Evolutionary conservation across 352 stramenopile species (phyloP).

Genomic region (Thraustochytrium striatum): DNA sequence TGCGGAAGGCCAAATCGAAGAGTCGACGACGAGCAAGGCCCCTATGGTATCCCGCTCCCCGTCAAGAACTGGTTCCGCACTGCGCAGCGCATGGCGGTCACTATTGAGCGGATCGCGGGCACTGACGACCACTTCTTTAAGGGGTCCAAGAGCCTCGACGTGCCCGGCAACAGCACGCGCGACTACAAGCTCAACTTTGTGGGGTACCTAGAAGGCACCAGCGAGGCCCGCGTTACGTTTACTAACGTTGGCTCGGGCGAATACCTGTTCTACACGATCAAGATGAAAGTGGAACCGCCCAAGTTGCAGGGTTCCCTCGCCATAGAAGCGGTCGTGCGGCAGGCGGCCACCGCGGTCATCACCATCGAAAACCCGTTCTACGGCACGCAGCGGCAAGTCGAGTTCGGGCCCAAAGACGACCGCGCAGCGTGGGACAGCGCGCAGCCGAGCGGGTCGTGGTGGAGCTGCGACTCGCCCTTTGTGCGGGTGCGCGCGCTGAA

Average conservation of each 20-base stretch:
- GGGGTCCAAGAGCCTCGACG: slow-evolving; percentile 65
- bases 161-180: slow-evolving; percentile 61
- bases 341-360: slow-evolving; percentile 70
- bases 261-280: slow-evolving; percentile 70
- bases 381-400: slow-evolving; percentile 38
- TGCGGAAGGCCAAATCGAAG: slow-evolving; percentile 53
- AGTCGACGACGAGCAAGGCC: slow-evolving; percentile 73
- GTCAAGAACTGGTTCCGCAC: slow-evolving; percentile 79
- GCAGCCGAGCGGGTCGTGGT: slow-evolving; percentile 70
- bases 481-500: slow-evolving; percentile 68
- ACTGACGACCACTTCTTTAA: slow-evolving; percentile 61
- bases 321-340: slow-evolving; percentile 74
- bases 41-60: slow-evolving; percentile 64
- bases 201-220: slow-evolving; percentile 71
- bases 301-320: slow-evolving; percentile 69
- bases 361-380: slow-evolving; percentile 82
- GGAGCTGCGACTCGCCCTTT: slow-evolving; percentile 65
- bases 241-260: slow-evolving; percentile 73
- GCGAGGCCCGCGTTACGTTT: slow-evolving; percentile 66
- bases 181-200: slow-evolving; percentile 81
- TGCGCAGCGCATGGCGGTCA: slow-evolving; percentile 69
- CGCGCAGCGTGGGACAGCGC: slow-evolving; percentile 59
- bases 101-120: slow-evolving; percentile 54
- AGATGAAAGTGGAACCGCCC: slow-evolving; percentile 54
- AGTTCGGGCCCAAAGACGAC: background rate